phyloP scores from a whole-genome alignment of 768 basidiomycete species.

The Leccinum disarticulatum region DNA sequence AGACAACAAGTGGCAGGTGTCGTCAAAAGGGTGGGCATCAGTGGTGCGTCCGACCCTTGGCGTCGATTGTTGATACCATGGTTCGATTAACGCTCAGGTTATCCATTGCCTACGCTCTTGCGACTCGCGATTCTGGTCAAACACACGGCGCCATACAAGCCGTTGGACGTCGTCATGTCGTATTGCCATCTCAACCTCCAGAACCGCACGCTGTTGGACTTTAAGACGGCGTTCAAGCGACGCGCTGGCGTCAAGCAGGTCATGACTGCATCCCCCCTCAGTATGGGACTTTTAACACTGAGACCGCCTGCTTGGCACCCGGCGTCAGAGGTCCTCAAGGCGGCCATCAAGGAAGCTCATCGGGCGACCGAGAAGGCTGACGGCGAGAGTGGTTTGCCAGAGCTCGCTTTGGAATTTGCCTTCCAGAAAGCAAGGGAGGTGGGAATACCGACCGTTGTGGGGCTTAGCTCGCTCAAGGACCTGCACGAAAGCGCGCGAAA shows the following conservation, averaged over 20 bases:
- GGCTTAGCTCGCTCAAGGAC: conserved; percentile 67
- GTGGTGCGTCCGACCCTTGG: conserved; percentile 45
- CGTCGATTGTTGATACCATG: background rate
- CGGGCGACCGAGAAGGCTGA: conserved; percentile 36
- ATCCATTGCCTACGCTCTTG: conserved; percentile 79
- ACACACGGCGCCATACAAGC: conserved; percentile 62
- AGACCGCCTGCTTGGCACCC: conserved; percentile 74
- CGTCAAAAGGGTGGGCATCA: conserved; percentile 73
- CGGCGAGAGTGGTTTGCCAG: conserved; percentile 44
- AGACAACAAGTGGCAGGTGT: conserved; percentile 72
- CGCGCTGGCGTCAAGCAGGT: conserved; percentile 71
- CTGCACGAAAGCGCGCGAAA: conserved; percentile 71
- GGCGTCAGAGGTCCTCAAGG: conserved; percentile 52
- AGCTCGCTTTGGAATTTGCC: conserved; percentile 74
- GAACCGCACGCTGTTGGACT: conserved; percentile 59
- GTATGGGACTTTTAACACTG: conserved; percentile 75
- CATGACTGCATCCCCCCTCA: conserved; percentile 77
- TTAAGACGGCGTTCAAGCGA: conserved; percentile 52
- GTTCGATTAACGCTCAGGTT: conserved; percentile 67
- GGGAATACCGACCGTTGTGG: conserved; percentile 65
- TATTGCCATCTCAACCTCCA: conserved; percentile 82
- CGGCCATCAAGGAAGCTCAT: conserved; percentile 42
- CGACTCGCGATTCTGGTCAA: conserved; percentile 76
- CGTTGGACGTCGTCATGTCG: conserved; percentile 76
- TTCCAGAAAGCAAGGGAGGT: conserved; percentile 47